Evolutionary conservation across 306 rosid species (phyloP).

Genomic region (Quercus engelmannii): DNA sequence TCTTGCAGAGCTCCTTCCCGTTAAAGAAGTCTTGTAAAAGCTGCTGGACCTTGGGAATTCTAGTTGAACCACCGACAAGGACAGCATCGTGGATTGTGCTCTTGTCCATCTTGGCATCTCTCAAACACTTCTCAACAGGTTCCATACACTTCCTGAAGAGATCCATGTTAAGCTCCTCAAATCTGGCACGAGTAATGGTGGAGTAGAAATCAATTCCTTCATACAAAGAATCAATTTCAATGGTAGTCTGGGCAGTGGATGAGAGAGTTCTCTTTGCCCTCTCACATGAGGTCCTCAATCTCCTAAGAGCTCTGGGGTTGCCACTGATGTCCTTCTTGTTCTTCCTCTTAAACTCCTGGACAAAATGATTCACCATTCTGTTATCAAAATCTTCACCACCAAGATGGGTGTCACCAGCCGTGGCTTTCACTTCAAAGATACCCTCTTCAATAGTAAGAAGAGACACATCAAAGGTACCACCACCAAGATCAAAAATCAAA

Average conservation of each 20-base stretch:
- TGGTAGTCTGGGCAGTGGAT: conserved; percentile 66
- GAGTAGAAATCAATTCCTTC: conserved; percentile 75
- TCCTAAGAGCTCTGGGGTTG: conserved; percentile 66
- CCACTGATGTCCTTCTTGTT: conserved; percentile 71
- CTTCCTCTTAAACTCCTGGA: conserved; percentile 71
- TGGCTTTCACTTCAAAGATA: conserved; percentile 72
- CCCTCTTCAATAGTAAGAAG: conserved; percentile 72
- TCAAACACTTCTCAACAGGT: conserved; percentile 65
- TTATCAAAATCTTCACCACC: conserved; percentile 68
- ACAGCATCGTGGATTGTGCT: conserved; percentile 60
- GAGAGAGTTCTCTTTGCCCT: conserved; percentile 63
- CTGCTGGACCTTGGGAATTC: conserved; percentile 73
- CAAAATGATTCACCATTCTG: conserved; percentile 71
- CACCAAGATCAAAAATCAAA: conserved; percentile 63
- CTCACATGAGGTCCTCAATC: conserved; percentile 66
- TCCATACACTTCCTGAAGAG: conserved; percentile 71
- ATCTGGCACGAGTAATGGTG: conserved; percentile 66
- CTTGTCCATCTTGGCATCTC: conserved; percentile 72
- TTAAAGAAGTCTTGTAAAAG: conserved; percentile 59
- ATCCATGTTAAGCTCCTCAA: conserved; percentile 67
- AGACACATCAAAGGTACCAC: conserved; percentile 74
- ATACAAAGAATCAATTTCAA: conserved; percentile 66
- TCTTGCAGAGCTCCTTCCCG: conserved; percentile 71
- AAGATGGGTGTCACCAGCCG: conserved; percentile 70
- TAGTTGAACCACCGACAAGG: conserved; percentile 71